Percentiles rank a stretch among this genome's conserved stretches.
These are phyloP conservation scores for Phylloporus rhodoxanthus DNA, from an alignment of 768 basidiomycete species.

Conservation along the genomic window DNA sequence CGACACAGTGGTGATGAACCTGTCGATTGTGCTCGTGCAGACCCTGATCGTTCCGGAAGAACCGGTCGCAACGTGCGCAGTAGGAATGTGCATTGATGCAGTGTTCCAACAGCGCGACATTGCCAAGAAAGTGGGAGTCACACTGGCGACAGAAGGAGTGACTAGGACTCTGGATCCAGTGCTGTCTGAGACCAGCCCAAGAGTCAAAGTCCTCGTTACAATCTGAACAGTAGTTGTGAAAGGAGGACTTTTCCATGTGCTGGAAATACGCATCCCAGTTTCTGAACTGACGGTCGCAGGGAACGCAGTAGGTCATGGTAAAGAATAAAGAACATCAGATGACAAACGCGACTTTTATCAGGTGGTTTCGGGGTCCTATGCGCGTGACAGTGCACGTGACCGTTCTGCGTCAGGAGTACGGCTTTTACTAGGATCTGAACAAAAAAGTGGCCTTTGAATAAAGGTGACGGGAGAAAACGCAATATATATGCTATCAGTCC, in stretches of 20 bases:
- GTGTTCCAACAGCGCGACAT: conserved; percentile 36
- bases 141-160: conserved; percentile 54
- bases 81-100: conserved; percentile 35
- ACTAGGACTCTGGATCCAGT: conserved; percentile 43
- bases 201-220: conserved; percentile 45
- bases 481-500: no score
- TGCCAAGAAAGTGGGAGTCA: conserved; percentile 35
- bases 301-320: conserved; percentile 26
- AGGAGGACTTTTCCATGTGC: conserved; percentile 32
- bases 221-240: conserved; percentile 41
- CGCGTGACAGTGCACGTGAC: conserved; percentile 17
- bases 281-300: conserved; percentile 37
- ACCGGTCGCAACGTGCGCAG: conserved; percentile 37
- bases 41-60: conserved; percentile 37
- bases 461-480: no score
- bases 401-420: neutral
- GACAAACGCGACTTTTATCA: neutral
- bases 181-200: conserved; percentile 37
- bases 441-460: no score
- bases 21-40: conserved; percentile 48
- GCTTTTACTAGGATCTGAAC: no score
- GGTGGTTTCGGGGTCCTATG: conserved; percentile 22
- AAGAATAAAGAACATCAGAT: neutral
- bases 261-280: conserved; percentile 25
- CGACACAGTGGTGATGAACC: conserved; percentile 37